A percentile compares a stretch with the other conserved stretches of the same genome.
Conservation (phyloP, 192 early-diverging fungal species). For the Coemansia sp. region DNA sequence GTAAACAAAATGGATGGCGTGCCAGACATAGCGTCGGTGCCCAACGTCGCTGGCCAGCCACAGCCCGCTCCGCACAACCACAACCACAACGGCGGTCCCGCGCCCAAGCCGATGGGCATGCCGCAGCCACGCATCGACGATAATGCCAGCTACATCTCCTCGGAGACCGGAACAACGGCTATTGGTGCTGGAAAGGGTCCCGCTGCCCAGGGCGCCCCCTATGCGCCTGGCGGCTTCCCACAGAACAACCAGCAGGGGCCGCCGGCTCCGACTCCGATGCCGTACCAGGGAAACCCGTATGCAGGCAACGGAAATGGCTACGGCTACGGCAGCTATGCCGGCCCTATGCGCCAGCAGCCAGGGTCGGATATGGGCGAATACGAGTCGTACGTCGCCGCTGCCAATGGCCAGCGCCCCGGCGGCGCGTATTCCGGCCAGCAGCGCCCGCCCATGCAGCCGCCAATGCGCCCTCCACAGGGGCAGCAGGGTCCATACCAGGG, state of each 20-base stretch:
- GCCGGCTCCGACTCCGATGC: neutral
- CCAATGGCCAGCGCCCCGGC: neutral
- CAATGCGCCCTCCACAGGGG: conserved; percentile 8
- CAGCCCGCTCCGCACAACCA: neutral
- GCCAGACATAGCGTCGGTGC: conserved; percentile 11
- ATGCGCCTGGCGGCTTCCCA: conserved; percentile 9
- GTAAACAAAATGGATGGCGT: conserved; percentile 22
- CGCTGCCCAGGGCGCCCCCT: neutral
- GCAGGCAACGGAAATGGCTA: neutral
- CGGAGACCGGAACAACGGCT: neutral
- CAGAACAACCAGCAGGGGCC: neutral
- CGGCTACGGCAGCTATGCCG: conserved; percentile 11
- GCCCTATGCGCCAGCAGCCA: conserved; percentile 15
- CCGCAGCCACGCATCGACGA: neutral
- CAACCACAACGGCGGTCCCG: too few relatives aligned
- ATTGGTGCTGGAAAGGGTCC: neutral
- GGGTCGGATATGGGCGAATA: conserved; percentile 26
- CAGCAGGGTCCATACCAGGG: conserved; percentile 5
- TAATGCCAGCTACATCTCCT: neutral
- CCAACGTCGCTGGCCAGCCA: conserved; percentile 7
- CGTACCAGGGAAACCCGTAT: conserved; percentile 2
- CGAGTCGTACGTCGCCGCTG: conserved; percentile 14
- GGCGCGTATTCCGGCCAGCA: conserved; percentile 9
- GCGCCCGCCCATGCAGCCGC: conserved; percentile 3
- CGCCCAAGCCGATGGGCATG: conserved; percentile 7